These are phyloP conservation scores for Lathyrus sativus DNA, from an alignment of 306 rosid genomes.

Conservation along the genomic window DNA sequence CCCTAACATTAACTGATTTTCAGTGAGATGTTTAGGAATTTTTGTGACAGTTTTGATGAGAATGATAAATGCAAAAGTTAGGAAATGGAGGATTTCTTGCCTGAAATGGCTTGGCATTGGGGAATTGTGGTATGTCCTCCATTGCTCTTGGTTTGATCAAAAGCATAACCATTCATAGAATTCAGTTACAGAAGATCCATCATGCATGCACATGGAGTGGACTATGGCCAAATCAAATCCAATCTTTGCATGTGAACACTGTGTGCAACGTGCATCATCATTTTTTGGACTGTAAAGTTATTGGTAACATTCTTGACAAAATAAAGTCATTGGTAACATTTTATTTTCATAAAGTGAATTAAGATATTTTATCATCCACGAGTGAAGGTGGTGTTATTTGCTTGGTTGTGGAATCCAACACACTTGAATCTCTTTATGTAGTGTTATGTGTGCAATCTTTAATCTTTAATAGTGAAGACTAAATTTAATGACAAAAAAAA, in stretches of 20 bases:
- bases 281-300: constrained; percentile 27
- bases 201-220: constrained; percentile 40
- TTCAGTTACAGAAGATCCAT: constrained; percentile 35
- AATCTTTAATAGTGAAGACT: too few relatives aligned
- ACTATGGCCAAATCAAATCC: constrained; percentile 33
- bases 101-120: constrained; percentile 41
- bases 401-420: constrained; percentile 2
- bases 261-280: constrained; percentile 31
- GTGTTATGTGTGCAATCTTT: too few relatives aligned
- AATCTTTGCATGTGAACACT: constrained; percentile 35
- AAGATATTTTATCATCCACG: not conserved
- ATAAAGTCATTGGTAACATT: too few relatives aligned
- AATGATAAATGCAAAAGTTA: constrained; percentile 45
- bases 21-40: constrained; percentile 19
- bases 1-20: constrained; percentile 38
- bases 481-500: too few relatives aligned
- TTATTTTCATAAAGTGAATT: constrained; percentile 3
- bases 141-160: constrained; percentile 32
- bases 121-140: constrained; percentile 17
- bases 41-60: too few relatives aligned
- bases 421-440: too few relatives aligned
- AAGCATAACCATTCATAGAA: constrained; percentile 33
- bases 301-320: not conserved
- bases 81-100: constrained; percentile 47
- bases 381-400: constrained; percentile 31